Evolutionary conservation across 495 filamentous ascomycete species (phyloP).

Genomic region (Aspergillus ellipticus): DNA sequence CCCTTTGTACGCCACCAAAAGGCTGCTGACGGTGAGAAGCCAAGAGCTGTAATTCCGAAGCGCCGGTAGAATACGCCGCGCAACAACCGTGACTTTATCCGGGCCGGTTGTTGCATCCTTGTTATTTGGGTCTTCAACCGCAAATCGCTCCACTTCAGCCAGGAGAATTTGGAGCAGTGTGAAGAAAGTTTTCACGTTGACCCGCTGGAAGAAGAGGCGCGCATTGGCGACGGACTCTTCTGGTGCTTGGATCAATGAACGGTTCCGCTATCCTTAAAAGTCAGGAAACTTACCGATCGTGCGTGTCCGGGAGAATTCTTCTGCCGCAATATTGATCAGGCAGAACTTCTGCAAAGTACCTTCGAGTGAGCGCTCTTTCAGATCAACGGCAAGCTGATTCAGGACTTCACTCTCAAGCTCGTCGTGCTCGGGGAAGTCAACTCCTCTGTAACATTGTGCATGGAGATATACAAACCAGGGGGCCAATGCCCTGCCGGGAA

Average conservation of each 20-base stretch:
- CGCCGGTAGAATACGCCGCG: conserved; percentile 63
- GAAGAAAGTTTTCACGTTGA: conserved; percentile 80
- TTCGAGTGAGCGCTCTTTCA: conserved; percentile 66
- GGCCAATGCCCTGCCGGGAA: conserved; percentile 53
- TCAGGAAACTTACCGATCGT: conserved; percentile 52
- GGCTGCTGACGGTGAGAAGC: conserved; percentile 52
- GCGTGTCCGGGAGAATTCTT: conserved; percentile 61
- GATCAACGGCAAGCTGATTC: conserved; percentile 65
- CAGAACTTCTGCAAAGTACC: conserved; percentile 72
- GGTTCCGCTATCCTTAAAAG: conserved; percentile 1
- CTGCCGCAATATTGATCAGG: conserved; percentile 80
- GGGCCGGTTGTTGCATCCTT: conserved; percentile 35
- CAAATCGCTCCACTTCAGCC: conserved; percentile 58
- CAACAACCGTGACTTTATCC: conserved; percentile 59
- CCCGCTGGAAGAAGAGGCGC: conserved; percentile 67
- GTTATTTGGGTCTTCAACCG: conserved; percentile 42
- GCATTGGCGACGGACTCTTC: conserved; percentile 47
- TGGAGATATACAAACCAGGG: conserved; percentile 88
- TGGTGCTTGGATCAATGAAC: conserved; percentile 25
- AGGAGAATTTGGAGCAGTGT: conserved; percentile 71
- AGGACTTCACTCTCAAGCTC: conserved; percentile 86
- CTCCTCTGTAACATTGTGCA: conserved; percentile 73
- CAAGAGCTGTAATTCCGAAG: conserved; percentile 73
- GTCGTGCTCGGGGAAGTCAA: conserved; percentile 65
- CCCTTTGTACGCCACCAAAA: conserved; percentile 50